Conservation (phyloP, 805 yeast species). For the Monosporozyma solicola region DNA sequence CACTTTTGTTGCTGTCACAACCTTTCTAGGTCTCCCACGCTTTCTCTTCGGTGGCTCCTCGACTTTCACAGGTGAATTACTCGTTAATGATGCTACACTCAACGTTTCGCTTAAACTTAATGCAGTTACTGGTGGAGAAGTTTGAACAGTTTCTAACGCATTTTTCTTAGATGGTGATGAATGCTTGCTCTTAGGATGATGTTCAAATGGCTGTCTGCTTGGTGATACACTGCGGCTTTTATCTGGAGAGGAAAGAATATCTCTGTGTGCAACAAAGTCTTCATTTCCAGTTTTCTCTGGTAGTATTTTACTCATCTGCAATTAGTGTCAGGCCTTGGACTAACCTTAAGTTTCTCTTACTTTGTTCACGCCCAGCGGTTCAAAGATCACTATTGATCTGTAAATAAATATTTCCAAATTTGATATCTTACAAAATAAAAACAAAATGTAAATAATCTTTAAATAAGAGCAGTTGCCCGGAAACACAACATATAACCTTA, state of each 20-base stretch:
- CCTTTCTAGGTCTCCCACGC: constrained; percentile 3
- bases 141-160: background rate
- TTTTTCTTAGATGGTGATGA: background rate
- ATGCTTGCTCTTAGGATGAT: background rate
- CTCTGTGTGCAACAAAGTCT: constrained; percentile 19
- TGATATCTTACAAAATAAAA: background rate
- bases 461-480: background rate
- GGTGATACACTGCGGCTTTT: constrained; percentile 2
- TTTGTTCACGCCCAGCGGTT: background rate
- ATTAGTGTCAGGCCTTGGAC: background rate
- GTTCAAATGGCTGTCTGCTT: background rate
- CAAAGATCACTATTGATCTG: background rate
- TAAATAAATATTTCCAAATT: background rate
- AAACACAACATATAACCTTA: background rate
- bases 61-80: background rate
- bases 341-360: background rate
- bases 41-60: background rate
- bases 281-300: background rate
- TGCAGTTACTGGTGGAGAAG: constrained; percentile 2
- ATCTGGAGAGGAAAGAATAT: constrained; percentile 19
- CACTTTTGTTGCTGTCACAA: background rate
- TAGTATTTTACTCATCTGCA: background rate
- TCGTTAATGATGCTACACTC: background rate
- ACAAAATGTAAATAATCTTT: background rate
- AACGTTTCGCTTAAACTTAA: constrained; percentile 1